A percentile compares a stretch with the other conserved stretches of the same genome.
These are phyloP conservation scores for Rhynchosporium secalis DNA, from an alignment of 2,329 filamentous ascomycete species.

Conservation along the genomic window DNA sequence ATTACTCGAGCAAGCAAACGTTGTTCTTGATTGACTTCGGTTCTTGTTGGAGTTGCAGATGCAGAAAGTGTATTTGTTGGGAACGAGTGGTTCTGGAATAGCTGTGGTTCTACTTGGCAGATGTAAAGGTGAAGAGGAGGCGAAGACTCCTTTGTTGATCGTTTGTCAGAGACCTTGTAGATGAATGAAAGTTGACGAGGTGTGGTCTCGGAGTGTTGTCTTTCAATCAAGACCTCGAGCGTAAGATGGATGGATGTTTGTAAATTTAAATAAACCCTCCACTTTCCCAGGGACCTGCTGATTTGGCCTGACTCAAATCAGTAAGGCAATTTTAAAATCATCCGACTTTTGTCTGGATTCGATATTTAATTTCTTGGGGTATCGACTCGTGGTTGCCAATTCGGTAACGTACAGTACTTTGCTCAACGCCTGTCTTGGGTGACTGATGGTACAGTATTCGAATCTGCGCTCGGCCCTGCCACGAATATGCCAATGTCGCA, in stretches of 20 bases:
- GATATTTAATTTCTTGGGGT: not conserved
- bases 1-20: slow-evolving; percentile 3
- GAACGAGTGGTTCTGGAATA: not conserved
- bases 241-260: not conserved
- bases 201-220: not conserved
- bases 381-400: slow-evolving; percentile 6
- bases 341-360: slow-evolving; percentile 1
- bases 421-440: not conserved
- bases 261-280: not conserved
- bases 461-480: slow-evolving; percentile 36
- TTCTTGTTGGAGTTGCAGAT: slow-evolving; percentile 12
- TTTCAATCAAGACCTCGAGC: not conserved
- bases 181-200: not conserved
- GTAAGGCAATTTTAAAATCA: slow-evolving; percentile 6
- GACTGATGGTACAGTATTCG: not conserved
- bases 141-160: slow-evolving; percentile 15
- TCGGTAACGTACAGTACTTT: slow-evolving; percentile 6
- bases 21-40: slow-evolving; percentile 1
- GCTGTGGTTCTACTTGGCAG: not conserved
- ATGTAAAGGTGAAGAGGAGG: not conserved
- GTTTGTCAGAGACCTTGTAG: not conserved
- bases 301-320: slow-evolving; percentile 11
- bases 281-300: slow-evolving; percentile 1
- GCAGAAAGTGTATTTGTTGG: slow-evolving; percentile 1
- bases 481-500: slow-evolving; percentile 33